These are phyloP conservation scores for Tetracladium marchalianum DNA, from an alignment of 495 filamentous ascomycete species.

Conservation along the genomic window DNA sequence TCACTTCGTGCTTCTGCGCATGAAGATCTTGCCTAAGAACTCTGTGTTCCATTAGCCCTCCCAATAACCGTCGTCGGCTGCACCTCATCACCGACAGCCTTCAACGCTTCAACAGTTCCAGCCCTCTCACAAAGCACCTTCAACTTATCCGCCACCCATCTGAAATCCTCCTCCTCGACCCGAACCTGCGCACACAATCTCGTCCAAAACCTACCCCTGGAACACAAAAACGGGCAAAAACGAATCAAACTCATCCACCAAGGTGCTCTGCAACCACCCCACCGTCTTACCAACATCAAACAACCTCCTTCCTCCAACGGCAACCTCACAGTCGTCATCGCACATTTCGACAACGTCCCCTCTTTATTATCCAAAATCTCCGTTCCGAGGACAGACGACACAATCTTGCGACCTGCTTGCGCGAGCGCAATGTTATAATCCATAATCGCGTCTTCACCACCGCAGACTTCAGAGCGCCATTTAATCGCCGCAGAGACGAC, in stretches of 20 bases:
- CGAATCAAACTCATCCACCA: conserved; percentile 54
- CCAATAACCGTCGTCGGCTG: background rate
- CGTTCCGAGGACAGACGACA: conserved; percentile 57
- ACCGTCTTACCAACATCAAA: conserved; percentile 27
- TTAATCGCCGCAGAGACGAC: conserved; percentile 60
- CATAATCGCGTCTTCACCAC: conserved; percentile 62
- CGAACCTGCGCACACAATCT: conserved; percentile 74
- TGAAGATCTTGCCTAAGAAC: no score
- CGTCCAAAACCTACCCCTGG: conserved; percentile 50
- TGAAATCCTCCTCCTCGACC: conserved; percentile 67
- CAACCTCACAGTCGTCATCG: background rate
- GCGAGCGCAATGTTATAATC: conserved; percentile 49
- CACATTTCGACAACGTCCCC: conserved; percentile 30
- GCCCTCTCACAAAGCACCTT: conserved; percentile 53
- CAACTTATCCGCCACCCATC: conserved; percentile 52
- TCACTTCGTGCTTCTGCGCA: no score
- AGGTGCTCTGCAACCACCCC: conserved; percentile 44
- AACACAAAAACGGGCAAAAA: conserved; percentile 58
- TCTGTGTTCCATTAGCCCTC: background rate
- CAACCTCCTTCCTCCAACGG: conserved; percentile 15
- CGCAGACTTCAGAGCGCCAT: conserved; percentile 57
- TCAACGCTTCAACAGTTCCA: conserved; percentile 37
- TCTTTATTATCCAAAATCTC: conserved; percentile 54
- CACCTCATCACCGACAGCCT: background rate
- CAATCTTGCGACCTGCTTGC: conserved; percentile 42